These are phyloP conservation scores for Tylopilus sp. DNA, from an alignment of 768 basidiomycete genomes.

Conservation along the genomic window DNA sequence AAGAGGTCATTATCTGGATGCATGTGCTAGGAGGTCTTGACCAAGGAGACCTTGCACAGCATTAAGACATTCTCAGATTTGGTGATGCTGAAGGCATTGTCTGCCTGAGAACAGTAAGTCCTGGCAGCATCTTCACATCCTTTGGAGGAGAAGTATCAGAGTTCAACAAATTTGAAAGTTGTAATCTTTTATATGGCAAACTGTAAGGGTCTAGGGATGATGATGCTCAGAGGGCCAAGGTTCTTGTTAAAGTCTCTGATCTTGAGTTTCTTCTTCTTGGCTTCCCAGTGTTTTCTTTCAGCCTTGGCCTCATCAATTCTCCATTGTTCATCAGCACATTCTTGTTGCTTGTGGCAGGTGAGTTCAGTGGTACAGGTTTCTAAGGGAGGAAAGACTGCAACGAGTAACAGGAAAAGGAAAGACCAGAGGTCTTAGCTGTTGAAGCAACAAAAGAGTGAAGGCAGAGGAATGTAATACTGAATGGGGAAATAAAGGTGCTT, in stretches of 20 bases:
- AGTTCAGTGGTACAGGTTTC: too few relatives aligned
- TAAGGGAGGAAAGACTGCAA: too few relatives aligned
- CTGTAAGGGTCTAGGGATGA: not conserved
- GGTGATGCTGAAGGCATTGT: slow-evolving; percentile 12
- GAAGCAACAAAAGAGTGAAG: too few relatives aligned
- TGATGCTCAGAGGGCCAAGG: not conserved
- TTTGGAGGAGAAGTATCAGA: slow-evolving; percentile 8
- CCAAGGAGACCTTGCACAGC: slow-evolving; percentile 7
- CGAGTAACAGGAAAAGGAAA: too few relatives aligned
- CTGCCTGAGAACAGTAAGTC: not conserved
- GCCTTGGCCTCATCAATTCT: not conserved
- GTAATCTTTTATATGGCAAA: slow-evolving; percentile 10
- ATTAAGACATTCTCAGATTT: slow-evolving; percentile 3
- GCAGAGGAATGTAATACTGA: too few relatives aligned
- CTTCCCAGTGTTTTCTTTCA: not conserved
- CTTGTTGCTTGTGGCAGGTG: not conserved
- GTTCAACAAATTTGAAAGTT: not conserved
- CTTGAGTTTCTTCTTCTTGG: not conserved
- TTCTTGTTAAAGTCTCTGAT: not conserved
- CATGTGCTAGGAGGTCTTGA: slow-evolving; percentile 14
- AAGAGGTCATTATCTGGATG: slow-evolving; percentile 16
- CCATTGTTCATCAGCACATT: not conserved
- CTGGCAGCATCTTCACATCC: not conserved
- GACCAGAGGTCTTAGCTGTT: too few relatives aligned
- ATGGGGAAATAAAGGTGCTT: too few relatives aligned